Evolutionary conservation across 1,284 basidiomycete species (phyloP).

Genomic region (Mycosarcoma maydis): DNA sequence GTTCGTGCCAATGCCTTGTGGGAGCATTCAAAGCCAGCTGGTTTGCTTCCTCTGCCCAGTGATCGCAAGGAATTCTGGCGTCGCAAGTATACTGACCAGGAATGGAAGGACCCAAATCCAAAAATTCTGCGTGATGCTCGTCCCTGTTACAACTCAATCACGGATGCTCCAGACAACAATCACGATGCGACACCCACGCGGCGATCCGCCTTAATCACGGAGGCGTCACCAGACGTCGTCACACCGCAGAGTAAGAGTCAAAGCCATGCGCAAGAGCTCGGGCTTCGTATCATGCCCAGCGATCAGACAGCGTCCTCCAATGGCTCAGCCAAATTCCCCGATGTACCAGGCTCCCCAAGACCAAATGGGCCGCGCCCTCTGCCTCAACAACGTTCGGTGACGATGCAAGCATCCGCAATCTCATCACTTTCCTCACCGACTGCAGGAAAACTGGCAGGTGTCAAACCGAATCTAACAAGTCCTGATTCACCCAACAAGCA

Average conservation of each 20-base stretch:
- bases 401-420: constrained; percentile 15
- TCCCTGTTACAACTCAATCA: too few relatives aligned
- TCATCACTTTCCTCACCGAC: constrained; percentile 12
- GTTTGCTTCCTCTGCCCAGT: constrained; percentile 8
- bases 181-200: constrained; percentile 26
- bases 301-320: neutral
- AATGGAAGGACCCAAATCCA: constrained; percentile 26
- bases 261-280: constrained; percentile 5
- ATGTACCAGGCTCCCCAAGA: constrained; percentile 13
- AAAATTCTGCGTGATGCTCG: neutral
- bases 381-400: constrained; percentile 22
- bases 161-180: constrained; percentile 1
- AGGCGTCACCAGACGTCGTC: neutral
- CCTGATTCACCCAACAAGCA: constrained; percentile 3
- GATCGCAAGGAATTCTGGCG: constrained; percentile 44
- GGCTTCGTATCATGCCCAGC: constrained; percentile 6
- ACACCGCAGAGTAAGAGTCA: constrained; percentile 4
- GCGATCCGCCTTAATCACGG: neutral
- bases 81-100: constrained; percentile 43
- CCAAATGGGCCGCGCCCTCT: constrained; percentile 29
- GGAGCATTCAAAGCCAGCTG: constrained; percentile 42
- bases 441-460: neutral
- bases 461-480: constrained; percentile 3
- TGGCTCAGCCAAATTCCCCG: constrained; percentile 1
- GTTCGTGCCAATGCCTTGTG: constrained; percentile 45